Percentiles rank a stretch among this genome's conserved stretches.
Evolutionary conservation across 768 basidiomycete species (phyloP).

Genomic region (Boletus rubescentipes): DNA sequence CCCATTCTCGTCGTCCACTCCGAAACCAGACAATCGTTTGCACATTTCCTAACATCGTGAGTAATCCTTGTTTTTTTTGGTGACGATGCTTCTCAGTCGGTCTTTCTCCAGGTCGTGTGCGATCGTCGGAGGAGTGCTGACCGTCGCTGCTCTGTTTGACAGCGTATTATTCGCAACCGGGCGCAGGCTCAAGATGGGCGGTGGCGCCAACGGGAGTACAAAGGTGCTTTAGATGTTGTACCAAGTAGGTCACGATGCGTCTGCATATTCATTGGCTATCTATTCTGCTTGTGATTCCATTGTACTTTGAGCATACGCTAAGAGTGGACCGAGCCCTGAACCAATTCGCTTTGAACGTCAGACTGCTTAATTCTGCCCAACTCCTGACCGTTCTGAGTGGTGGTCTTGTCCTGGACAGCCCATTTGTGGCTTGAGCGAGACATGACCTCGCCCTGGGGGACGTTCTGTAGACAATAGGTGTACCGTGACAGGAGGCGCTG

Average conservation of each 20-base stretch:
- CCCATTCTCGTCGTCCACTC: slow-evolving; percentile 92
- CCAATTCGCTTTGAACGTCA: slow-evolving; percentile 16
- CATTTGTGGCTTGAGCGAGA: slow-evolving; percentile 19
- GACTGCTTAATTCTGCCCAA: slow-evolving; percentile 19
- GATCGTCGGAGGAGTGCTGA: slow-evolving; percentile 95
- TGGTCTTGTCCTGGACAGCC: slow-evolving; percentile 12
- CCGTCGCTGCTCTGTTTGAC: slow-evolving; percentile 88
- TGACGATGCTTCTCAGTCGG: neutral
- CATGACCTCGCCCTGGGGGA: neutral
- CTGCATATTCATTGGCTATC: slow-evolving; percentile 18
- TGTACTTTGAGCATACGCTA: neutral
- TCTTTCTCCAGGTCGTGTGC: slow-evolving; percentile 75
- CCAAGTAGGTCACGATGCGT: slow-evolving; percentile 2
- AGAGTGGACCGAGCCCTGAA: slow-evolving; percentile 25
- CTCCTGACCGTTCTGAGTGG: slow-evolving; percentile 5
- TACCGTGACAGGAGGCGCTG: neutral
- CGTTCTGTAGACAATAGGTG: slow-evolving; percentile 16
- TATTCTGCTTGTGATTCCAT: slow-evolving; percentile 1
- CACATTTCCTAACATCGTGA: slow-evolving; percentile 96
- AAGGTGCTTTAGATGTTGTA: slow-evolving; percentile 32
- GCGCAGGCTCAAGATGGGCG: slow-evolving; percentile 67
- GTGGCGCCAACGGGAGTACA: slow-evolving; percentile 27
- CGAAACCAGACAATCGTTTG: slow-evolving; percentile 91
- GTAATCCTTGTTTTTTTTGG: slow-evolving; percentile 35
- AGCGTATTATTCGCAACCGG: slow-evolving; percentile 82